These are phyloP conservation scores for Artemisia tridentata DNA, from an alignment of 129 eudicot genomes.

Conservation along the genomic window DNA sequence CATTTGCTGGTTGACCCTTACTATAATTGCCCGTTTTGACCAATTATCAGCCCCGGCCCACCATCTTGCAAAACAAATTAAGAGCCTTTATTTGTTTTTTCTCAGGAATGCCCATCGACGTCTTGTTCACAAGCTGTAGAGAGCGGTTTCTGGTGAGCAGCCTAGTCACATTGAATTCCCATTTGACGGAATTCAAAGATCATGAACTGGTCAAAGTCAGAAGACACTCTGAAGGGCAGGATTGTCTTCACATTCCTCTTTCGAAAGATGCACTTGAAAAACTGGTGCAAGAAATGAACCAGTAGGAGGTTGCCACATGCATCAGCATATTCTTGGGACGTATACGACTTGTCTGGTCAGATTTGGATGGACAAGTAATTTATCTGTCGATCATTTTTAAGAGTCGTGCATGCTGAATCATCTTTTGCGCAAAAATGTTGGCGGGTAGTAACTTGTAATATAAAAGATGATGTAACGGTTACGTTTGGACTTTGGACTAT, in stretches of 20 bases:
- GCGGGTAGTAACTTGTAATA: background rate
- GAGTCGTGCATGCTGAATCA: background rate
- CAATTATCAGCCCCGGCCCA: no score
- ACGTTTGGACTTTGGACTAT: background rate
- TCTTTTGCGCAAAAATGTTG: conserved; percentile 5
- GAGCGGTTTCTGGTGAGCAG: conserved; percentile 94
- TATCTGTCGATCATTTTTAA: background rate
- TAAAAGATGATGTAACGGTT: conserved; percentile 16
- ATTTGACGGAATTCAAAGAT: conserved; percentile 90
- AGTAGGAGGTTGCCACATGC: conserved; percentile 33
- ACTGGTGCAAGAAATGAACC: conserved; percentile 58
- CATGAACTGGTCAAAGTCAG: conserved; percentile 81
- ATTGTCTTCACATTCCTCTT: conserved; percentile 78
- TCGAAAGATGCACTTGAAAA: conserved; percentile 75
- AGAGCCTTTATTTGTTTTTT: background rate
- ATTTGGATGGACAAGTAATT: background rate
- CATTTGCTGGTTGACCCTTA: no score
- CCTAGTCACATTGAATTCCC: conserved; percentile 83
- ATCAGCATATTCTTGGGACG: conserved; percentile 1
- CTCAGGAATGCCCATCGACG: conserved; percentile 80
- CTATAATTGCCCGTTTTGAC: no score
- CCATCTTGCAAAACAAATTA: background rate
- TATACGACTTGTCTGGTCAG: background rate
- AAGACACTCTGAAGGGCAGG: conserved; percentile 87
- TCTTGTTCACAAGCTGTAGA: conserved; percentile 67